phyloP scores from a whole-genome alignment of 441 rosid species.

The Bocquillonia castaneifolia region DNA sequence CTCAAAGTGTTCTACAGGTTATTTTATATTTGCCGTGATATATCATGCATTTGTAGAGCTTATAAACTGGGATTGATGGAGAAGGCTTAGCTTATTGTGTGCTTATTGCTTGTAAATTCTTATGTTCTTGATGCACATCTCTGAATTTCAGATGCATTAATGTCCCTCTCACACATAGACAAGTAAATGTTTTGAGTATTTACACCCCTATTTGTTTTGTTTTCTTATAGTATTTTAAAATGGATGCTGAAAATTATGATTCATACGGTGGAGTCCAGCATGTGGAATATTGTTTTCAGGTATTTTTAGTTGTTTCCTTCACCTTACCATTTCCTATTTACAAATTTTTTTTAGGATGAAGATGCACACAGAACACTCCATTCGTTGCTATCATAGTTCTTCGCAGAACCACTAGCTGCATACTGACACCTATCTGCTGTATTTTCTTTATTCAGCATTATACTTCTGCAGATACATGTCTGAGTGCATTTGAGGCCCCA shows the following conservation, averaged over 20 bases:
- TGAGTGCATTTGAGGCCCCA: slow-evolving; percentile 91
- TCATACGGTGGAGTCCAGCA: slow-evolving; percentile 75
- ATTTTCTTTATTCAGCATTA: slow-evolving; percentile 54
- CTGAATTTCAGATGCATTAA: slow-evolving; percentile 4
- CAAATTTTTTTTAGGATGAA: background rate
- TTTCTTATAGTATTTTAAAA: slow-evolving; percentile 68
- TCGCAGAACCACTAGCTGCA: background rate
- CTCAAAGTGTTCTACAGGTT: slow-evolving; percentile 92
- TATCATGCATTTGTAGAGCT: slow-evolving; percentile 1
- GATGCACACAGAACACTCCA: background rate
- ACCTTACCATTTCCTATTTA: background rate
- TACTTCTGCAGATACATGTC: slow-evolving; percentile 68
- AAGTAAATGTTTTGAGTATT: slow-evolving; percentile 5
- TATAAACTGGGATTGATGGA: background rate
- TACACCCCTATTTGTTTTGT: background rate
- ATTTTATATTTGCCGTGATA: slow-evolving; percentile 10
- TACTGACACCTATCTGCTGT: slow-evolving; percentile 20
- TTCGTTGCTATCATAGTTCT: slow-evolving; percentile 1
- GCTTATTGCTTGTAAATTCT: background rate
- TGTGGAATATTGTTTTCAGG: slow-evolving; percentile 88
- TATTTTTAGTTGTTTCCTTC: slow-evolving; percentile 20
- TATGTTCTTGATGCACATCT: slow-evolving; percentile 5
- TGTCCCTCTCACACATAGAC: background rate
- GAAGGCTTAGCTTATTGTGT: background rate
- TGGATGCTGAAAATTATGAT: slow-evolving; percentile 62